These are phyloP conservation scores for Phlyctochytrium arcticum DNA, from an alignment of 192 early-diverging fungal species.

Conservation along the genomic window DNA sequence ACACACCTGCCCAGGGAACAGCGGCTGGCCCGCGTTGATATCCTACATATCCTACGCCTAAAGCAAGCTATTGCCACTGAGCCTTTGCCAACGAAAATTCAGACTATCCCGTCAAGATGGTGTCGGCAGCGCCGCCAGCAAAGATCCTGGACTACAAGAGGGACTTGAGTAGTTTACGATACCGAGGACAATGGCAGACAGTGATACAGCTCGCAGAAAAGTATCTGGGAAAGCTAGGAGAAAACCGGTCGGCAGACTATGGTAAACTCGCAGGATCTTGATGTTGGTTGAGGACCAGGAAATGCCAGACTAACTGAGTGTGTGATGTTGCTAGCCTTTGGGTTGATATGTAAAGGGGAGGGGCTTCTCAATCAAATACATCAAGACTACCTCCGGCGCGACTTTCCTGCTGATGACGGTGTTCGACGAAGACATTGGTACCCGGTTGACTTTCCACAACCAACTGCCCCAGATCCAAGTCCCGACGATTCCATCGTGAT, in stretches of 20 bases:
- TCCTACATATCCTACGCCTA: no score
- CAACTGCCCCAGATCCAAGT: no score
- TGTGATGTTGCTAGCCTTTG: slow-evolving; percentile 1
- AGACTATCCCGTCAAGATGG: no score
- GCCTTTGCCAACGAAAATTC: no score
- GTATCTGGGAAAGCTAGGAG: slow-evolving; percentile 22
- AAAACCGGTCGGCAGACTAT: not conserved
- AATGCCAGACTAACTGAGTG: no score
- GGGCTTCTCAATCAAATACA: slow-evolving; percentile 1
- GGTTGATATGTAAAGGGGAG: not conserved
- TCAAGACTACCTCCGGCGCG: not conserved
- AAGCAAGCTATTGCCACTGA: no score
- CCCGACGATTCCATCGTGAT: not conserved
- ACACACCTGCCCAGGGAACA: no score
- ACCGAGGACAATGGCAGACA: slow-evolving; percentile 14
- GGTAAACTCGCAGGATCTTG: not conserved
- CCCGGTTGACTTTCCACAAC: no score
- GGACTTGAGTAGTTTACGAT: slow-evolving; percentile 24
- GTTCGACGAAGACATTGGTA: not conserved
- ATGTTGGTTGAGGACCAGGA: not conserved
- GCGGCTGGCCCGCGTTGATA: no score
- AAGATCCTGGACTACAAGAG: slow-evolving; percentile 19
- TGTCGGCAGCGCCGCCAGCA: no score
- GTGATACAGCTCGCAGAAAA: slow-evolving; percentile 11
- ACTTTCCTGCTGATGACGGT: slow-evolving; percentile 8